These are phyloP conservation scores for Linnemannia schmuckeri DNA, from an alignment of 192 early-diverging fungal species.

Conservation along the genomic window DNA sequence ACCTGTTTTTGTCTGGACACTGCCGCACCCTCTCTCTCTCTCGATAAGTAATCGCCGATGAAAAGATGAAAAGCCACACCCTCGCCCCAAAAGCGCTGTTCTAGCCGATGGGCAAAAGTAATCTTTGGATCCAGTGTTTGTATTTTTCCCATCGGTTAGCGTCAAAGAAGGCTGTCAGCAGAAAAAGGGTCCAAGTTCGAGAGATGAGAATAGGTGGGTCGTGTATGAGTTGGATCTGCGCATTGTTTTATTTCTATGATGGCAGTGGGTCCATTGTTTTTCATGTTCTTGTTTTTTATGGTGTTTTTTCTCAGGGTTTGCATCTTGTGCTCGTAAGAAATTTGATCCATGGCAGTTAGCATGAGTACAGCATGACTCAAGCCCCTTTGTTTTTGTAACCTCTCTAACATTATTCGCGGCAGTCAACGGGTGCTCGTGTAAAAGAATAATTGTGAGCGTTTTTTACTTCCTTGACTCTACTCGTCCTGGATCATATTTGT, in stretches of 20 bases:
- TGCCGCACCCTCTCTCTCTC: background rate
- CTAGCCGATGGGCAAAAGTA: background rate
- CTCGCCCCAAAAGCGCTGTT: background rate
- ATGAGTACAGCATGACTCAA: background rate
- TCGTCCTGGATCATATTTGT: no score
- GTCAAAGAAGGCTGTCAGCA: background rate
- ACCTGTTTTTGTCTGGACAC: background rate
- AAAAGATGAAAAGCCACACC: background rate
- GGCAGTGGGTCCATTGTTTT: no score
- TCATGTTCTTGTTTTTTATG: background rate
- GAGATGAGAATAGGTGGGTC: background rate
- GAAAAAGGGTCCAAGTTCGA: background rate
- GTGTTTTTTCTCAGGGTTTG: background rate
- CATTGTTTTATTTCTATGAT: background rate
- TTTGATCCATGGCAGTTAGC: background rate
- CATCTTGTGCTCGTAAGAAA: background rate
- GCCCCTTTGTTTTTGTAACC: background rate
- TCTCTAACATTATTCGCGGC: background rate
- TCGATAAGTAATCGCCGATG: background rate
- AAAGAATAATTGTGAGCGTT: background rate
- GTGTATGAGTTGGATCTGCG: background rate
- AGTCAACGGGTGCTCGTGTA: background rate
- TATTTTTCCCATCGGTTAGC: background rate
- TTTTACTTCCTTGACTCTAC: background rate
- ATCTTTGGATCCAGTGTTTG: background rate